Evolutionary conservation across 2,329 filamentous ascomycete species (phyloP), one percentile per base, ranked within the genome.

Genomic region (Stagonosporopsis cucurbitacearum): DNA sequence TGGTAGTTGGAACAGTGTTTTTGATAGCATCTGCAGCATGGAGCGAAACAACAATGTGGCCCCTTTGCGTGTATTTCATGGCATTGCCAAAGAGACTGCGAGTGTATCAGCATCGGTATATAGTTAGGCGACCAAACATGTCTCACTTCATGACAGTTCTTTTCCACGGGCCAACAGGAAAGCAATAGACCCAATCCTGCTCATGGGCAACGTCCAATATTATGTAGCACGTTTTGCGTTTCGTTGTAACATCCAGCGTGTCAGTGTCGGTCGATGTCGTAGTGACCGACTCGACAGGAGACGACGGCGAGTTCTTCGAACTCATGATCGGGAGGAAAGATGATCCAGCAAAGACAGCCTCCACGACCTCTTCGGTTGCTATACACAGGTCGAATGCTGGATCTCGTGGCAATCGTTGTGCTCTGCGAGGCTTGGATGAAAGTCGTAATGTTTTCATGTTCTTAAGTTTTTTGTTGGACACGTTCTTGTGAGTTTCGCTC

Each of bases 151-250:
- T 74, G 15, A 76, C 62, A 17, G 75, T 70, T 30, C 74, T 57
- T 44, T 66, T 67, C 70, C 70, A 75, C 4, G 71, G 65, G 0
- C 74, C 73, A 7, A 67, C 56, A 0, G 82, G 78, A 13, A 73
- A 61, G n/a, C 59, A 68, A 19, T 79, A 80, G 2, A 67, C 60
- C 80, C 81, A 84, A 25, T 72, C 66, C 3, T 65, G 37, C 30
- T 66, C 62, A 23, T 49, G 49, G 9, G 54, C 54, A 12, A 74
- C 12, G 15, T 74, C 69, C 7, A 74, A 59, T 12, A 72, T 52
- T 33, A 73, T 59, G 35, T 64, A 72, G 35, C 67, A 65, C 6
- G 36, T 57, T 22, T 68, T 66, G 8, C 69, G 65, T 15, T 47
- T 61, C 0, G 46, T 22, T 4, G 49, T 33, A 1, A n/a, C 0